A percentile compares a stretch with the other conserved stretches of the same genome.
phyloP scores from a whole-genome alignment of 495 filamentous ascomycete species.

The Lasiosphaeria miniovina region DNA sequence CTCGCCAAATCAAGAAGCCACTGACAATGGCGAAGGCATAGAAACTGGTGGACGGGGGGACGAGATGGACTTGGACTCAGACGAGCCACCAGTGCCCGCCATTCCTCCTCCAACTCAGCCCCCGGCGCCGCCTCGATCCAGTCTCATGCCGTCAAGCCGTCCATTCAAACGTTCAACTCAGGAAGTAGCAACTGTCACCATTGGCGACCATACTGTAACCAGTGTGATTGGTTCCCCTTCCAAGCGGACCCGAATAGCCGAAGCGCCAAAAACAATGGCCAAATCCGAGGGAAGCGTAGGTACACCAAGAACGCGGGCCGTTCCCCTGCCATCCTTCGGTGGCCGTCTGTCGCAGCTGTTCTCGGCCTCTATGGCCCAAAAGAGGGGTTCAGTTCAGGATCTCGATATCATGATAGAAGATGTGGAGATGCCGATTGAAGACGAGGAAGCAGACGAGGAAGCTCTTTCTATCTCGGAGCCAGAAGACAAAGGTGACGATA shows the following conservation, averaged over 20 bases:
- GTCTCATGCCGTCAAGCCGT: conserved; percentile 18
- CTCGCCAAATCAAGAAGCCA: background rate
- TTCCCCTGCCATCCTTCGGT: conserved; percentile 52
- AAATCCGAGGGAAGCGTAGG: background rate
- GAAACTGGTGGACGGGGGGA: background rate
- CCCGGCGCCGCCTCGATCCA: conserved; percentile 19
- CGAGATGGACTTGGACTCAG: conserved; percentile 9
- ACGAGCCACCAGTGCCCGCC: conserved; percentile 33
- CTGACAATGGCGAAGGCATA: background rate
- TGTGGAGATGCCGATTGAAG: conserved; percentile 19
- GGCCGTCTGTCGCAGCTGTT: conserved; percentile 66
- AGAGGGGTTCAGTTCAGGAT: conserved; percentile 21
- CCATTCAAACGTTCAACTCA: conserved; percentile 56
- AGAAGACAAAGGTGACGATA: conserved; percentile 4
- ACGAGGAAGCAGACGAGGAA: conserved; percentile 17
- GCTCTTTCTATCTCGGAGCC: conserved; percentile 24
- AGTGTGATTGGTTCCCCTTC: conserved; percentile 44
- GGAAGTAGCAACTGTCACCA: conserved; percentile 85
- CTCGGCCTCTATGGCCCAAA: conserved; percentile 59
- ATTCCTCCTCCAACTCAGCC: conserved; percentile 40
- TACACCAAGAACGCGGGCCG: conserved; percentile 8
- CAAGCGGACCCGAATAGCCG: conserved; percentile 34
- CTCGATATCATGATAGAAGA: conserved; percentile 28
- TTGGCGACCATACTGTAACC: conserved; percentile 74
- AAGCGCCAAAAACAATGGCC: conserved; percentile 5